A percentile compares a stretch with the other conserved stretches of the same genome.
phyloP scores from a whole-genome alignment of 371 early-diverging fungal genomes.

The Rhizopus sp. region DNA sequence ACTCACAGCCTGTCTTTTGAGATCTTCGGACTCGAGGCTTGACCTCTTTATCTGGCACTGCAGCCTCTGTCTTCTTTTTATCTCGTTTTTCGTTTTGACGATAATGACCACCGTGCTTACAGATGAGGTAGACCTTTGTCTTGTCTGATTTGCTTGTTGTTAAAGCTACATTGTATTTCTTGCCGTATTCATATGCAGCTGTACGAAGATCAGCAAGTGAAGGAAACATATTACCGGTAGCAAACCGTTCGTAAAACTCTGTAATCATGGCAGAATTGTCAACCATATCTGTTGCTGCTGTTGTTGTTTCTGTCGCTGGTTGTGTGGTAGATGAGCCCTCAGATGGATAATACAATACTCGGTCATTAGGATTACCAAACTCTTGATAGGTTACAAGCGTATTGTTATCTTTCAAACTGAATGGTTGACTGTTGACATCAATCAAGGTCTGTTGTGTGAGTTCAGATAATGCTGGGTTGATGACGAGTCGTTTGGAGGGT shows the following conservation, averaged over 20 bases:
- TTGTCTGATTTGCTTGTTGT: constrained; percentile 28
- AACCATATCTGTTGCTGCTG: not conserved
- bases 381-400: not conserved
- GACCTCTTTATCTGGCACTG: not conserved
- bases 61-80: not conserved
- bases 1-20: constrained; percentile 26
- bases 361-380: not conserved
- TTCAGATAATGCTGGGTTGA: not conserved
- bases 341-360: not conserved
- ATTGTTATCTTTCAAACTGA: not conserved
- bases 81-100: constrained; percentile 14
- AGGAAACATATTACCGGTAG: constrained; percentile 10
- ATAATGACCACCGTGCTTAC: constrained; percentile 30
- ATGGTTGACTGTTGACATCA: constrained; percentile 25
- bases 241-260: constrained; percentile 21
- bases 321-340: not conserved
- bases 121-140: constrained; percentile 25
- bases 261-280: constrained; percentile 9
- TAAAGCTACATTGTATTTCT: constrained; percentile 23
- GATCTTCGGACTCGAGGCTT: constrained; percentile 16
- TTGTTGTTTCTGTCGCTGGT: not conserved
- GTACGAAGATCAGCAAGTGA: constrained; percentile 18
- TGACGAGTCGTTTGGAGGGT: not conserved
- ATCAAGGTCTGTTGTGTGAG: constrained; percentile 17
- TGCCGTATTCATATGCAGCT: constrained; percentile 19